phyloP scores from a whole-genome alignment of 179 eudicot genomes.

The Spergularia azorica region DNA sequence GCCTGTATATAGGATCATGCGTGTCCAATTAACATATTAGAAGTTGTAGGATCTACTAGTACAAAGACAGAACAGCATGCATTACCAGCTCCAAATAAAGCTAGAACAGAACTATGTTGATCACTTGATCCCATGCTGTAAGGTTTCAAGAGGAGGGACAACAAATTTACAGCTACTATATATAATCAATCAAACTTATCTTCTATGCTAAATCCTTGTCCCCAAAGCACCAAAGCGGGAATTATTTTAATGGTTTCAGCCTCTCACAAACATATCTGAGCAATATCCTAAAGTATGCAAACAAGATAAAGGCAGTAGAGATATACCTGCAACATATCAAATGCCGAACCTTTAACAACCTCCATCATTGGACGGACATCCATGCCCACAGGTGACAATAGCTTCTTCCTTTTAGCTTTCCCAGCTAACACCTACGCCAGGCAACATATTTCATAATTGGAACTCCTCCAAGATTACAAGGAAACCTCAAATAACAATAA shows the following conservation, averaged over 20 bases:
- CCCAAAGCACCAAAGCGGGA: background rate
- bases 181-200: no score
- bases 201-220: background rate
- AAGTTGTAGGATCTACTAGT: background rate
- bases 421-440: conserved; percentile 72
- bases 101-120: background rate
- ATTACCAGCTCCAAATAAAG: background rate
- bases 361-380: conserved; percentile 99
- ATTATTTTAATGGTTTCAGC: background rate
- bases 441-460: background rate
- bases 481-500: no score
- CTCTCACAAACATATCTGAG: background rate
- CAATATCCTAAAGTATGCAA: background rate
- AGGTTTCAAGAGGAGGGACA: background rate
- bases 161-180: background rate
- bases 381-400: conserved; percentile 86
- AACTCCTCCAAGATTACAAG: no score
- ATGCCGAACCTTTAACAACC: conserved; percentile 91
- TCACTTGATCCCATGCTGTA: background rate
- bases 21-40: background rate
- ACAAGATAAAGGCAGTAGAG: background rate
- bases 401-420: conserved; percentile 80
- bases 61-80: background rate
- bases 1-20: conserved; percentile 42
- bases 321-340: conserved; percentile 80